These are phyloP conservation scores for Hygrophila difformis DNA, from an alignment of 257 asterid genomes.

Conservation along the genomic window DNA sequence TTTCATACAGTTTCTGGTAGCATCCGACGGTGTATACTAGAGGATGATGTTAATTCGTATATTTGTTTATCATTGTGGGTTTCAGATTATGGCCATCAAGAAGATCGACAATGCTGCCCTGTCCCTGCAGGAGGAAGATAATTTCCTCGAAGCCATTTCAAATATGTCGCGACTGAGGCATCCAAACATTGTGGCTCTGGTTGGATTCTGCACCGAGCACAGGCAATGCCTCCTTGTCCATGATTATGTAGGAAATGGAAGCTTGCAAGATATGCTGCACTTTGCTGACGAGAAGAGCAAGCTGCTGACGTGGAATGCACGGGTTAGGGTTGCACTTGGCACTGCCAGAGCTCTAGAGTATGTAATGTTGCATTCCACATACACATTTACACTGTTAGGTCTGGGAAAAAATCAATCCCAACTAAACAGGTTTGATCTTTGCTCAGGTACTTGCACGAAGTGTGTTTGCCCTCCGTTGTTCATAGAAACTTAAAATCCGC, in stretches of 20 bases:
- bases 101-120: constrained; percentile 85
- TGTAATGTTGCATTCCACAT: constrained; percentile 16
- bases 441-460: constrained; percentile 97
- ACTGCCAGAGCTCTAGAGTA: constrained; percentile 99
- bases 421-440: constrained; percentile 15
- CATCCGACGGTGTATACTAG: too few species aligned
- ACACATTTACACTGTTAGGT: not conserved
- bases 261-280: constrained; percentile 96
- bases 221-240: constrained; percentile 93
- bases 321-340: constrained; percentile 97
- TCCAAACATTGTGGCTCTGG: constrained; percentile 75
- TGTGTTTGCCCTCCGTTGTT: constrained; percentile 89
- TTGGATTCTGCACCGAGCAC: constrained; percentile 90
- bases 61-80: constrained; percentile 6
- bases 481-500: constrained; percentile 94
- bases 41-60: constrained; percentile 4
- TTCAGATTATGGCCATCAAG: constrained; percentile 77
- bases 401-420: constrained; percentile 12
- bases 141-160: constrained; percentile 82
- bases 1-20: constrained; percentile 7
- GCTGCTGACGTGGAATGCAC: constrained; percentile 92
- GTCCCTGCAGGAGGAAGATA: constrained; percentile 91
- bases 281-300: constrained; percentile 81
- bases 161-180: constrained; percentile 93
- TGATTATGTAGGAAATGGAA: constrained; percentile 71